These are phyloP conservation scores for Juncus inflexus DNA, from an alignment of 176 grass and related monocot species.

Conservation along the genomic window DNA sequence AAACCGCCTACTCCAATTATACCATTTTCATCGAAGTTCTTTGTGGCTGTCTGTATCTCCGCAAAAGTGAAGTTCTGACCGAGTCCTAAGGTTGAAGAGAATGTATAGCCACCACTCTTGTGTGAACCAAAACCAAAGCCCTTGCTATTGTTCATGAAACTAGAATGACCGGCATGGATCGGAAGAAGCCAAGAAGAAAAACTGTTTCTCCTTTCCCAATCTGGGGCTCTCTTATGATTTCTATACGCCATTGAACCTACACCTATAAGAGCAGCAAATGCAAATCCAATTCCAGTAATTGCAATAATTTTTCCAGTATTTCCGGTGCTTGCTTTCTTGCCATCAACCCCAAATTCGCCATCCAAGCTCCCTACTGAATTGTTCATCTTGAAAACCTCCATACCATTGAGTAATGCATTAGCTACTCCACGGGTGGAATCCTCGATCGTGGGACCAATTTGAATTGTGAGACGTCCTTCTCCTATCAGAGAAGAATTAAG, in stretches of 20 bases:
- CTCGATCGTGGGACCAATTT: conserved; percentile 50
- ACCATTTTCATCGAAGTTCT: conserved; percentile 85
- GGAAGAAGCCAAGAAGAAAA: conserved; percentile 86
- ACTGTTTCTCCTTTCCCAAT: conserved; percentile 77
- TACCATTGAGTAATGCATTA: conserved; percentile 77
- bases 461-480: conserved; percentile 51
- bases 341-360: conserved; percentile 45
- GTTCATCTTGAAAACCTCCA: conserved; percentile 90
- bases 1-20: conserved; percentile 82
- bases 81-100: conserved; percentile 63
- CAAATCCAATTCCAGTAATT: conserved; percentile 51
- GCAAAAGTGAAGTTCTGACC: conserved; percentile 65
- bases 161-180: conserved; percentile 59
- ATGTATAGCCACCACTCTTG: conserved; percentile 58
- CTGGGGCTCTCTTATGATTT: conserved; percentile 38
- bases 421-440: conserved; percentile 26
- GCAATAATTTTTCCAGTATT: conserved; percentile 37
- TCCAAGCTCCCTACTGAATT: conserved; percentile 72
- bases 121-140: conserved; percentile 63
- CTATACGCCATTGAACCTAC: conserved; percentile 41
- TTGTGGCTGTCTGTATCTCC: conserved; percentile 82
- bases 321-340: conserved; percentile 30
- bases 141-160: conserved; percentile 56
- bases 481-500: conserved; percentile 46
- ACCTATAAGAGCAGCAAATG: conserved; percentile 34